Percentiles rank a stretch among this genome's conserved stretches.
These are phyloP conservation scores for Pholiota microspora DNA, from an alignment of 768 basidiomycete species.

Conservation along the genomic window DNA sequence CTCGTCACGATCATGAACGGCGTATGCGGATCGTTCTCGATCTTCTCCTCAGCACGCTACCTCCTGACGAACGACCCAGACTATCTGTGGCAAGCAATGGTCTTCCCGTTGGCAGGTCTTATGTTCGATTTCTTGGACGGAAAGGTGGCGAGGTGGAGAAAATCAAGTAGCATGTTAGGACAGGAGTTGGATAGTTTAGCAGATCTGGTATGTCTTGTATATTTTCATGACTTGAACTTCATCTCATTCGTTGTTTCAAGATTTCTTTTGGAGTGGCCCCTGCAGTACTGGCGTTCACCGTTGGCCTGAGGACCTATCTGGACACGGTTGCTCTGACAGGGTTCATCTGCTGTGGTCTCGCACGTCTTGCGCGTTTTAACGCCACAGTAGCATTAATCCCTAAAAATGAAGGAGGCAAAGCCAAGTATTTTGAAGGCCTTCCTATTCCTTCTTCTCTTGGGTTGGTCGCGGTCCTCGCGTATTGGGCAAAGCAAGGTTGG, in stretches of 20 bases:
- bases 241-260: slow-evolving; percentile 36
- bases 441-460: slow-evolving; percentile 91
- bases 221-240: background rate
- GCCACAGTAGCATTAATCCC: slow-evolving; percentile 95
- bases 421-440: slow-evolving; percentile 95
- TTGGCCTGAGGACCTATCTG: slow-evolving; percentile 88
- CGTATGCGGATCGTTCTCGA: slow-evolving; percentile 93
- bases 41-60: slow-evolving; percentile 92
- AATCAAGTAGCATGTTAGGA: slow-evolving; percentile 91
- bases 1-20: slow-evolving; percentile 99
- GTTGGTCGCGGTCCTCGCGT: slow-evolving; percentile 76
- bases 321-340: slow-evolving; percentile 84
- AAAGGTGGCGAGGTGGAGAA: slow-evolving; percentile 96
- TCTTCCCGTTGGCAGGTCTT: slow-evolving; percentile 87
- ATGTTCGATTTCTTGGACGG: slow-evolving; percentile 99
- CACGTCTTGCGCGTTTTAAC: slow-evolving; percentile 96
- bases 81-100: slow-evolving; percentile 84
- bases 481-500: slow-evolving; percentile 85
- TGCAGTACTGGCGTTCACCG: slow-evolving; percentile 84
- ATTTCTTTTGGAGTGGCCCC: slow-evolving; percentile 99
- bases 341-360: slow-evolving; percentile 96
- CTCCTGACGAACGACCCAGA: slow-evolving; percentile 75
- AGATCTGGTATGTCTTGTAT: slow-evolving; percentile 66
- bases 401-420: slow-evolving; percentile 82
- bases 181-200: slow-evolving; percentile 98